phyloP scores from a whole-genome alignment of 495 filamentous ascomycete species.

The Evernia prunastri region DNA sequence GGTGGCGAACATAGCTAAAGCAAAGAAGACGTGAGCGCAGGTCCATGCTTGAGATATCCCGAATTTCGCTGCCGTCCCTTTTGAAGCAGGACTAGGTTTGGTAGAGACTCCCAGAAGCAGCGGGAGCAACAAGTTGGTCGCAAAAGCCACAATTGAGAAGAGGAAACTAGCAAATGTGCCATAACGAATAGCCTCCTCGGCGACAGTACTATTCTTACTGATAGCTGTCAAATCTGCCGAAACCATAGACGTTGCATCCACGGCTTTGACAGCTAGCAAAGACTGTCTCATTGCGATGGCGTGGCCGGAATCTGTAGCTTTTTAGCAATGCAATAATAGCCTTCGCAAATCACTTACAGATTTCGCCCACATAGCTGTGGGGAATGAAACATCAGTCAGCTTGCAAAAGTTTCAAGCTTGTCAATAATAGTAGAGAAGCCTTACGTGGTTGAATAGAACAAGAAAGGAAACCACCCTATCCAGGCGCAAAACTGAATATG shows the following conservation, averaged over 20 bases:
- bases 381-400: constrained; percentile 45
- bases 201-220: background rate
- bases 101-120: constrained; percentile 53
- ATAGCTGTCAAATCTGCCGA: background rate
- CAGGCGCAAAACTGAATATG: constrained; percentile 90
- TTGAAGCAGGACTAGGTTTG: constrained; percentile 48
- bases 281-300: constrained; percentile 48
- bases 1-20: constrained; percentile 61
- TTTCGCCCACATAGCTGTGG: constrained; percentile 16
- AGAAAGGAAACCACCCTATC: constrained; percentile 77
- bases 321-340: constrained; percentile 52
- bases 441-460: constrained; percentile 92
- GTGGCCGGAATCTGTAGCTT: constrained; percentile 28
- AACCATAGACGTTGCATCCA: background rate
- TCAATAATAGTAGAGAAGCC: constrained; percentile 70
- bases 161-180: constrained; percentile 32
- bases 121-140: constrained; percentile 59
- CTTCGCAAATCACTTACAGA: constrained; percentile 6
- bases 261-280: constrained; percentile 39
- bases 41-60: constrained; percentile 67
- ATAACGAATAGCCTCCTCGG: constrained; percentile 20
- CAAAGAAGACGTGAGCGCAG: constrained; percentile 58
- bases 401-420: constrained; percentile 43
- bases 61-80: constrained; percentile 50
- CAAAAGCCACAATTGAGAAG: constrained; percentile 65